These are phyloP conservation scores for Fusarium secorum DNA, from an alignment of 2,329 filamentous ascomycete genomes.

Conservation along the genomic window DNA sequence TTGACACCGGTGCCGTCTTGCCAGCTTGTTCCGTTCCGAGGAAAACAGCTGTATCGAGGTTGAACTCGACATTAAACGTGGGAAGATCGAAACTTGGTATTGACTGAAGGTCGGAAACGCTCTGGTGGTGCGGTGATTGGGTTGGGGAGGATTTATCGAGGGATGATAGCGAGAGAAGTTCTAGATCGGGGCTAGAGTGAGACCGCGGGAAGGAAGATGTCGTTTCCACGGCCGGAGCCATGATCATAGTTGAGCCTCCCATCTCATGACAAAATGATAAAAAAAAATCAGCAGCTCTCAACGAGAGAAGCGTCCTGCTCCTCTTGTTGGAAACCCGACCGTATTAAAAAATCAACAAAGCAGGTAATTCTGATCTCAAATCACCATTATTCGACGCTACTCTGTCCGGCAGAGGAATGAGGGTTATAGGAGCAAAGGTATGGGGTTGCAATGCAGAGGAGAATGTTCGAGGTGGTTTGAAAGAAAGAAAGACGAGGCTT, in stretches of 20 bases:
- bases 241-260: constrained; percentile 49
- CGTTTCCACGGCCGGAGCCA: constrained; percentile 50
- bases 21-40: constrained; percentile 42
- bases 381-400: constrained; percentile 41
- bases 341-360: constrained; percentile 36
- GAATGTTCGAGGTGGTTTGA: constrained; percentile 25
- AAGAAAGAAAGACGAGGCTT: constrained; percentile 27
- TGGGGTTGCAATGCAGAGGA: constrained; percentile 10
- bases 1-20: constrained; percentile 22
- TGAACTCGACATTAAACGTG: constrained; percentile 59
- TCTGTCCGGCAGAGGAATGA: constrained; percentile 42
- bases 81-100: constrained; percentile 57
- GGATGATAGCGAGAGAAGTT: constrained; percentile 39
- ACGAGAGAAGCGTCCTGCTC: constrained; percentile 33
- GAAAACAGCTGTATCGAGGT: constrained; percentile 57
- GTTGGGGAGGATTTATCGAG: constrained; percentile 38
- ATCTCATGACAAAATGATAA: constrained; percentile 45
- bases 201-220: constrained; percentile 46
- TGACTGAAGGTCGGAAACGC: constrained; percentile 20
- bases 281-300: constrained; percentile 25
- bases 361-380: constrained; percentile 30
- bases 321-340: constrained; percentile 33
- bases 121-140: constrained; percentile 32
- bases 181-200: constrained; percentile 46
- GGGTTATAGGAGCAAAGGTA: constrained; percentile 5